Evolutionary conservation across 768 basidiomycete species (phyloP), one percentile per base, ranked within the genome.

Genomic region (Lyophyllum semitale): DNA sequence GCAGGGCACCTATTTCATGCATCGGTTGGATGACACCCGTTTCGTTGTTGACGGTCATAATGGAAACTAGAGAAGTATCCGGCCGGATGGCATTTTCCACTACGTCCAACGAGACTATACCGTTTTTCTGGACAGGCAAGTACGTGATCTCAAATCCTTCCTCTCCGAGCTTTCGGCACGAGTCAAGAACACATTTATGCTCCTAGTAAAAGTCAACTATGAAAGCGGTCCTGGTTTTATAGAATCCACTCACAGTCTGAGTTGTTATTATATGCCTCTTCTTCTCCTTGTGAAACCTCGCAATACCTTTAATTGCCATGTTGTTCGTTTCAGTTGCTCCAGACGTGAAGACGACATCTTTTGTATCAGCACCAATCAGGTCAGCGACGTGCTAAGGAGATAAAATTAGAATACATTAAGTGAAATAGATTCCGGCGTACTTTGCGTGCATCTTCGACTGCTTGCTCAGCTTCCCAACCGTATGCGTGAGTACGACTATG

Each of bases 41-140:
- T 75, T 99, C 97, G 72, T 99, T 99, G 77, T 99, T 99, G 55
- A 99, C 97, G 17, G 91, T 84, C 97, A 99, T 99, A 68, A 99
- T 88, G 12, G 95, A 96, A 42, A 99, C 87, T n/a, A 98, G 76
- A 1, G 91, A 91, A 12, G 93, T 95, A 57, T 95, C 93, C 8
- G 95, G 94, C 29, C 93, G 87, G 54, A 99, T 94, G 33, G 95
- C 89, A 1, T 80, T 83, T 66, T 94, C 91, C 29, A 99, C 84
- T 8, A 84, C 85, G 17, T 85, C 77, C 49, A 99, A 76, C 27
- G 84, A 83, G 57, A 99, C 74, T 45, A 97, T 66, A 13, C 97
- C 97, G 68, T 94, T 93, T 23, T 79, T 69, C 63, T 92, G 82
- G 22, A 98, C 97, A 2, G 96, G 95, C n/a, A 99, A 81, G 73